Conservation (phyloP, 805 yeast genomes). For the Schwanniomyces sp. region DNA sequence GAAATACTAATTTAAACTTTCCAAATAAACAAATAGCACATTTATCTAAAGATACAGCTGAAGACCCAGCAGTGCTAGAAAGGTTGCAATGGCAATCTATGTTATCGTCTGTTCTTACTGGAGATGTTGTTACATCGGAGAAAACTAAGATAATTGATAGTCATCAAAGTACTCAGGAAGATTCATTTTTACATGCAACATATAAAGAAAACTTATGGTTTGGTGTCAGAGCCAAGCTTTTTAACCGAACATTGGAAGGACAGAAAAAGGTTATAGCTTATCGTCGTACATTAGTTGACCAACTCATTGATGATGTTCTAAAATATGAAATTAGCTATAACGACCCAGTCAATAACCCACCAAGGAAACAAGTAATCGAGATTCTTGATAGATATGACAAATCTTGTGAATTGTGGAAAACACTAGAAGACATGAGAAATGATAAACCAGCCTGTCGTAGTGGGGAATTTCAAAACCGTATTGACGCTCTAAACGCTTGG, state of each 20-base stretch:
- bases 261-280: slow-evolving; percentile 69
- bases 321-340: slow-evolving; percentile 58
- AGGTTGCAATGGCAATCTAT: slow-evolving; percentile 95
- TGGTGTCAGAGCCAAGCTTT: slow-evolving; percentile 78
- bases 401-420: slow-evolving; percentile 78
- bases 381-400: slow-evolving; percentile 62
- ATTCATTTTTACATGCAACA: slow-evolving; percentile 50
- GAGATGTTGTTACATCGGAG: slow-evolving; percentile 91
- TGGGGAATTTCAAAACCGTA: slow-evolving; percentile 59
- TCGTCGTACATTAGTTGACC: slow-evolving; percentile 71
- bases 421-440: slow-evolving; percentile 69
- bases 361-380: slow-evolving; percentile 49
- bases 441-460: slow-evolving; percentile 74
- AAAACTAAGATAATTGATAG: slow-evolving; percentile 69
- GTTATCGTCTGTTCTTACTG: slow-evolving; percentile 86
- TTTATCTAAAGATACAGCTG: slow-evolving; percentile 38
- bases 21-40: slow-evolving; percentile 33
- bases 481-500: slow-evolving; percentile 87
- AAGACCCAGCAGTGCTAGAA: slow-evolving; percentile 58
- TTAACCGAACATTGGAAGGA: slow-evolving; percentile 77
- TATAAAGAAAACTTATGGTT: slow-evolving; percentile 81
- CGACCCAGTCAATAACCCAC: slow-evolving; percentile 23
- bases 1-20: slow-evolving; percentile 32
- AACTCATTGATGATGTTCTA: slow-evolving; percentile 65
- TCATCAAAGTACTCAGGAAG: slow-evolving; percentile 37